Conservation (phyloP, 352 stramenopile species). For the Phytopythium sindhum region DNA sequence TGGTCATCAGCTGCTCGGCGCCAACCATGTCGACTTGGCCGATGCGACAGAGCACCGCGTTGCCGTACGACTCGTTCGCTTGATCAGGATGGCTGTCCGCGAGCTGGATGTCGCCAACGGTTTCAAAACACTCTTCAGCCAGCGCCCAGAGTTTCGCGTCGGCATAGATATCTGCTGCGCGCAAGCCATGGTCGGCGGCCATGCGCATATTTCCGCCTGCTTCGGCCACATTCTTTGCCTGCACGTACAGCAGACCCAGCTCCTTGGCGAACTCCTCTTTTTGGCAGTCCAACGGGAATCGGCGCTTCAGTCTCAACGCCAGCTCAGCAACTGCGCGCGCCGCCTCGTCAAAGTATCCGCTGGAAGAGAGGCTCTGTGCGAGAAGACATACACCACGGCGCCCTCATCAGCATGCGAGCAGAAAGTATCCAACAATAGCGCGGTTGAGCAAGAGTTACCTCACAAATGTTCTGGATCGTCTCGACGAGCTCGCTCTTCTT, state of each 20-base stretch:
- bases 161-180: slow-evolving; percentile 47
- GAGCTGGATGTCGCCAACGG: slow-evolving; percentile 45
- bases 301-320: slow-evolving; percentile 54
- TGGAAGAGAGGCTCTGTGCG: slow-evolving; percentile 39
- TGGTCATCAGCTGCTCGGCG: slow-evolving; percentile 46
- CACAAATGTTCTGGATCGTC: slow-evolving; percentile 47
- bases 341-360: slow-evolving; percentile 71
- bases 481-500: slow-evolving; percentile 33
- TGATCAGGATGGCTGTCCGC: slow-evolving; percentile 25
- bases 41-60: slow-evolving; percentile 60
- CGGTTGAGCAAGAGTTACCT: slow-evolving; percentile 17
- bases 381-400: background rate
- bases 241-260: slow-evolving; percentile 47
- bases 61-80: slow-evolving; percentile 54
- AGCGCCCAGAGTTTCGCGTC: slow-evolving; percentile 48
- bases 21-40: slow-evolving; percentile 50
- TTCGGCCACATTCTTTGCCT: slow-evolving; percentile 52
- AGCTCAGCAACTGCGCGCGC: slow-evolving; percentile 52
- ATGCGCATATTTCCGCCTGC: slow-evolving; percentile 43
- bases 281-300: slow-evolving; percentile 52
- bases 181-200: slow-evolving; percentile 47
- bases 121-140: slow-evolving; percentile 55
- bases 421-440: too few relatives aligned
- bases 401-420: background rate
- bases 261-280: slow-evolving; percentile 26